Conservation (phyloP, 2,329 filamentous ascomycete genomes). For the Colletotrichum simmondsii region DNA sequence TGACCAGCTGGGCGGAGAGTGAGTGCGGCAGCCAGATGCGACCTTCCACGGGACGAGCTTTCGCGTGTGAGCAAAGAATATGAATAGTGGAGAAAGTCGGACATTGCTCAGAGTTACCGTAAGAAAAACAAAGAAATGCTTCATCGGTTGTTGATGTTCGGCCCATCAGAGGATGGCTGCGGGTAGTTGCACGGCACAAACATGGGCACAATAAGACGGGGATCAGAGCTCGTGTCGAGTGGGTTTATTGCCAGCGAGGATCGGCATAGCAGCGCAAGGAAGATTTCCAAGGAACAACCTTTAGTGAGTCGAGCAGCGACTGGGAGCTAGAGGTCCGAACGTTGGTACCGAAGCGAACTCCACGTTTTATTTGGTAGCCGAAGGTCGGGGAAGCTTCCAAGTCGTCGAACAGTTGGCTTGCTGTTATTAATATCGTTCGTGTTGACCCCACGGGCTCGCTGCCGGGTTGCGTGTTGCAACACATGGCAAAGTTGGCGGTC, state of each 20-base stretch:
- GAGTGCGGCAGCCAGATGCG: not conserved
- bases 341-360: not conserved
- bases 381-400: not conserved
- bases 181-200: not conserved
- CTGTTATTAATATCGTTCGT: not conserved
- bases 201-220: not conserved
- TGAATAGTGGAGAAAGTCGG: not conserved
- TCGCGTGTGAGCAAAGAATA: not conserved
- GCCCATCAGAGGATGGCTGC: not conserved
- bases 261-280: not conserved
- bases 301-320: not conserved
- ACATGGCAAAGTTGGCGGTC: not conserved
- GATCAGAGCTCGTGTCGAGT: slow-evolving; percentile 21
- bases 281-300: not conserved
- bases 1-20: not conserved
- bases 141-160: not conserved
- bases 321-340: not conserved
- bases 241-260: slow-evolving; percentile 1
- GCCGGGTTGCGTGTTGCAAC: not conserved
- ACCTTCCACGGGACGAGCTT: not conserved
- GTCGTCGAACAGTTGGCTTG: not conserved
- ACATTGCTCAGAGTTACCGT: not conserved
- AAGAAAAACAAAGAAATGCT: not conserved
- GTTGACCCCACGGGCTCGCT: not conserved
- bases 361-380: not conserved